Conservation (phyloP, 2,329 filamentous ascomycete genomes). For the Teratosphaeria destructans region DNA sequence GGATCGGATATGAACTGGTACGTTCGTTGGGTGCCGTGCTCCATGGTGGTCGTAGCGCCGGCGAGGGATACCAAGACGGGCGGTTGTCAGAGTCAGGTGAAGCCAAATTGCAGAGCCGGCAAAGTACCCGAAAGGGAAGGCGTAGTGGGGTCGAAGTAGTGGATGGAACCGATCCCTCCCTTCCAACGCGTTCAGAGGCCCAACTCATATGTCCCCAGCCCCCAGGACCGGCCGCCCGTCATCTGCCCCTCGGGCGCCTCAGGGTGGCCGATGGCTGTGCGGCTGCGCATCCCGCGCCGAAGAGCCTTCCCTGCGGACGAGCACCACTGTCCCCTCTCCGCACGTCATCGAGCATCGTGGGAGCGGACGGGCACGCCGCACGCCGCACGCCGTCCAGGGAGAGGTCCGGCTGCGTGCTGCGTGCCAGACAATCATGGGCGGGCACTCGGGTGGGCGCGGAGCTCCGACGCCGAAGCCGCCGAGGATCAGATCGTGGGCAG, state of each 20-base stretch:
- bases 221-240: too few relatives aligned
- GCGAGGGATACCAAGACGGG: not conserved
- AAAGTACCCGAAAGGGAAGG: not conserved
- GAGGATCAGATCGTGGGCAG: not conserved
- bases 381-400: too few relatives aligned
- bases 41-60: not conserved
- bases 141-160: not conserved
- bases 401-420: too few relatives aligned
- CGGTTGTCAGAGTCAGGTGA: not conserved
- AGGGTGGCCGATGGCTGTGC: not conserved
- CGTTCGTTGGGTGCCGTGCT: not conserved
- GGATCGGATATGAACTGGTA: constrained; percentile 18
- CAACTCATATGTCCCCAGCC: not conserved
- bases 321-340: not conserved
- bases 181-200: not conserved
- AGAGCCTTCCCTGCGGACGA: not conserved
- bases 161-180: not conserved
- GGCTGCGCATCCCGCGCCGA: not conserved
- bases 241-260: too few relatives aligned
- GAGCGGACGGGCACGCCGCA: too few relatives aligned
- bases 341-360: not conserved
- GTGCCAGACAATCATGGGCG: too few relatives aligned
- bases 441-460: too few relatives aligned
- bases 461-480: not conserved
- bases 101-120: not conserved